These are phyloP conservation scores for Lumnitzera littorea DNA, from an alignment of 345 rosid genomes.

Conservation along the genomic window DNA sequence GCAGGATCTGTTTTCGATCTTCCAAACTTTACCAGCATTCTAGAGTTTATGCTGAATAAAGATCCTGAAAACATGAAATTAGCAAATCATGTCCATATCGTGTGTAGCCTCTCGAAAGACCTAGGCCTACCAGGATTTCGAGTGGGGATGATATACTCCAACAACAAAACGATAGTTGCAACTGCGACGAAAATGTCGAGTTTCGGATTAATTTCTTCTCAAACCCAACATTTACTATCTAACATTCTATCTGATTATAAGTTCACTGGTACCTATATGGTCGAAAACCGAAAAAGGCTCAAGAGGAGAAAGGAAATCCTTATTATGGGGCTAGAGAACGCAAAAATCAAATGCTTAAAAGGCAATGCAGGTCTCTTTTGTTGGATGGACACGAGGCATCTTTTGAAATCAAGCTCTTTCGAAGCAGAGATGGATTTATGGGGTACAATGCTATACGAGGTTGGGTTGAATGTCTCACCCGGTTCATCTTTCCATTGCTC, in stretches of 20 bases:
- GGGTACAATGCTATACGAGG: constrained; percentile 53
- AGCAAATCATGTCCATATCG: constrained; percentile 52
- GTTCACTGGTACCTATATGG: constrained; percentile 45
- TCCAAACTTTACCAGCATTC: constrained; percentile 46
- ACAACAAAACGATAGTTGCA: constrained; percentile 47
- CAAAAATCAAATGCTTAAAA: constrained; percentile 50
- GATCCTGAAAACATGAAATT: constrained; percentile 23
- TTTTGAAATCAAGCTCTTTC: constrained; percentile 44
- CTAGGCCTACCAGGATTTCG: constrained; percentile 89
- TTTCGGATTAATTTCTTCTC: constrained; percentile 81
- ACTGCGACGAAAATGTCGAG: constrained; percentile 91
- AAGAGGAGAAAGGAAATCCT: constrained; percentile 40
- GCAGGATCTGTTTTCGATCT: constrained; percentile 64
- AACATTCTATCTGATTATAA: constrained; percentile 51
- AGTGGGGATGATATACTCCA: constrained; percentile 71
- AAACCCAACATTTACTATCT: constrained; percentile 62
- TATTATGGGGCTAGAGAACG: constrained; percentile 44
- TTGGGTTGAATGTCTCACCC: constrained; percentile 68
- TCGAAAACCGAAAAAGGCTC: constrained; percentile 53
- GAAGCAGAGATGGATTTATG: constrained; percentile 65
- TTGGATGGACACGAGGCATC: constrained; percentile 78
- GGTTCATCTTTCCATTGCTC: constrained; percentile 80
- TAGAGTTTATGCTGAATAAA: constrained; percentile 33
- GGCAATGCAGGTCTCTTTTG: constrained; percentile 81
- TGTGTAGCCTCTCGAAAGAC: constrained; percentile 80